Conservation (phyloP, 495 filamentous ascomycete species). For the Xylaria acuta region DNA sequence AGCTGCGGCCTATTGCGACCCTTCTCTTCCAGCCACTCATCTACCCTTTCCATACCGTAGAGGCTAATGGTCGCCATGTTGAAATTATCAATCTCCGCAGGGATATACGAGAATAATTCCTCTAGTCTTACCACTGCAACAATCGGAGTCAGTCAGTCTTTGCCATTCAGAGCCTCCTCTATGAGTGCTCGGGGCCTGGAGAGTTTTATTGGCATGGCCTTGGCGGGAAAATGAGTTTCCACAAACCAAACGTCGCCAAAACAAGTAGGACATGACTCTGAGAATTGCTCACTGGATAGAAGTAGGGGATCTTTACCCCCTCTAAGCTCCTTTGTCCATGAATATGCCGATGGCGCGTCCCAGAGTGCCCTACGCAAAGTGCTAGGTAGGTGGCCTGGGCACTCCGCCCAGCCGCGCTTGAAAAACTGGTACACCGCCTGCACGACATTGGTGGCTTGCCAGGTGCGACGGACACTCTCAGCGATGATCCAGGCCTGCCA, state of each 20-base stretch:
- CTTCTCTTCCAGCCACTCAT: conserved; percentile 17
- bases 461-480: conserved; percentile 46
- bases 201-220: background rate
- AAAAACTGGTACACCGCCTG: conserved; percentile 41
- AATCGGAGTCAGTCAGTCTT: background rate
- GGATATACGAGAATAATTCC: background rate
- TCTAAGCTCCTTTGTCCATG: conserved; percentile 32
- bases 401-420: conserved; percentile 41
- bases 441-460: conserved; percentile 33
- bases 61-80: conserved; percentile 8
- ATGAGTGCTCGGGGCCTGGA: background rate
- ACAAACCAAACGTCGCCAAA: background rate
- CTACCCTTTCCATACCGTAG: conserved; percentile 18
- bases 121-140: background rate
- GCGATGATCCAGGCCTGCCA: conserved; percentile 48
- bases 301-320: conserved; percentile 10
- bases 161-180: background rate
- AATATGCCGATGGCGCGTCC: conserved; percentile 41
- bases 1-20: background rate
- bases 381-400: conserved; percentile 39
- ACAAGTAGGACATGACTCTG: background rate
- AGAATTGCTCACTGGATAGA: background rate
- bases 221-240: background rate
- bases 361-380: conserved; percentile 43
- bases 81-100: conserved; percentile 18